Evolutionary conservation across 2,329 filamentous ascomycete species (phyloP).

Genomic region (Lasiodiplodia sp.): DNA sequence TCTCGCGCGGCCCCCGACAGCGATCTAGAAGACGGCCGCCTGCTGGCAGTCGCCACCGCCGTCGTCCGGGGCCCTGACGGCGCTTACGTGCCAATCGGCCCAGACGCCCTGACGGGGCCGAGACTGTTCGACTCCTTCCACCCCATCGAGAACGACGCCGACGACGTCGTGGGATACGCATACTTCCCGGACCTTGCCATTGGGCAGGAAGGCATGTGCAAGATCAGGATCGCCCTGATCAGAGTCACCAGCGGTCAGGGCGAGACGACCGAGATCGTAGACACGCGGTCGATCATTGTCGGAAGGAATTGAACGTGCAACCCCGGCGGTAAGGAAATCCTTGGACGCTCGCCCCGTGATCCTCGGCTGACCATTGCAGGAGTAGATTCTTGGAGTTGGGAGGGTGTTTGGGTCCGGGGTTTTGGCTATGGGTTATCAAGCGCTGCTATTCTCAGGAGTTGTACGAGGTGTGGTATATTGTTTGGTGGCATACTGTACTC

Average conservation of each 20-base stretch:
- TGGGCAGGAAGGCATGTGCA: conserved; percentile 46
- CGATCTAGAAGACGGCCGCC: conserved; percentile 23
- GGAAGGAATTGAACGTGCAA: conserved; percentile 22
- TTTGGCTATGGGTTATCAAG: neutral
- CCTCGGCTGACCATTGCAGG: conserved; percentile 15
- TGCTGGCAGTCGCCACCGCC: conserved; percentile 24
- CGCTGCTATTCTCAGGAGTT: conserved; percentile 9
- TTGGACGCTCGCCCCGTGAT: neutral
- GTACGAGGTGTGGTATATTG: conserved; percentile 25
- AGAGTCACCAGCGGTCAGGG: conserved; percentile 33
- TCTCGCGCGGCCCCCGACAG: conserved; percentile 13
- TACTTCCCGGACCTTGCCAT: conserved; percentile 47
- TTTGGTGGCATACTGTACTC: conserved; percentile 26
- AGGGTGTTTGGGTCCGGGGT: conserved; percentile 3
- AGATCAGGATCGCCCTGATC: conserved; percentile 48
- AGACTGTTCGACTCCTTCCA: conserved; percentile 43
- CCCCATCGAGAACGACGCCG: conserved; percentile 43
- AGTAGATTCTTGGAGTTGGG: conserved; percentile 5
- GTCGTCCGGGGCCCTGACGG: conserved; percentile 17
- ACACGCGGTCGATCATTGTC: conserved; percentile 23
- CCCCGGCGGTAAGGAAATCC: conserved; percentile 1
- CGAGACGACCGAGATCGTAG: conserved; percentile 27
- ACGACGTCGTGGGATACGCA: conserved; percentile 46
- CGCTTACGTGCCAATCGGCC: conserved; percentile 12
- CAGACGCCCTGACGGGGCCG: conserved; percentile 20